phyloP scores from a whole-genome alignment of 2,329 filamentous ascomycete genomes.

The Knufia fluminis region DNA sequence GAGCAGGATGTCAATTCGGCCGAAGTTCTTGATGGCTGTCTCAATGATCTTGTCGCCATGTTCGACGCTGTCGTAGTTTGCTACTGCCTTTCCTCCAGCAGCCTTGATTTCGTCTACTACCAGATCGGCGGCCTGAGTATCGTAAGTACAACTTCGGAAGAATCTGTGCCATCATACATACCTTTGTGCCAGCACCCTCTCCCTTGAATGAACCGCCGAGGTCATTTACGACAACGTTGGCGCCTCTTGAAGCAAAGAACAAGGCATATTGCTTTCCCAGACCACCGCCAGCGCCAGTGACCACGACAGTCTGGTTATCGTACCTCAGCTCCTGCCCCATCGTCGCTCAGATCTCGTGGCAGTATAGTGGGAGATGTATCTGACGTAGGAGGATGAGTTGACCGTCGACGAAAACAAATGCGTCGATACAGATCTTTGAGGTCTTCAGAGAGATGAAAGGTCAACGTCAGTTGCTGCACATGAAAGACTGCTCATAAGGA shows the following conservation, averaged over 20 bases:
- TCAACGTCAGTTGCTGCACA: not conserved
- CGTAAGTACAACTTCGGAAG: conserved; percentile 4
- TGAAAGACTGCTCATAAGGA: conserved; percentile 5
- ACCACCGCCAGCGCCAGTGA: conserved; percentile 77
- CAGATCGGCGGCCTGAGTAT: conserved; percentile 49
- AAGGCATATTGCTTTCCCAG: conserved; percentile 72
- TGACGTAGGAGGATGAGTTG: too few species aligned
- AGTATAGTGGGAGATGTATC: not conserved
- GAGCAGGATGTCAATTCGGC: conserved; percentile 82
- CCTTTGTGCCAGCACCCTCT: conserved; percentile 78
- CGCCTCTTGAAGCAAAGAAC: conserved; percentile 87
- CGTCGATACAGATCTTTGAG: not conserved
- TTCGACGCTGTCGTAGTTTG: conserved; percentile 83
- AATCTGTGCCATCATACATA: conserved; percentile 34
- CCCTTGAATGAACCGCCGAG: conserved; percentile 88
- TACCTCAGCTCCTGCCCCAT: conserved; percentile 66
- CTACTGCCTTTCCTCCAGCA: conserved; percentile 87
- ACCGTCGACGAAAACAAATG: not conserved
- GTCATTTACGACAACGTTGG: conserved; percentile 94
- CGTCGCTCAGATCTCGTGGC: conserved; percentile 9
- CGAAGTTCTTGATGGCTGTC: conserved; percentile 41
- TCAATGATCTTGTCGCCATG: conserved; percentile 89
- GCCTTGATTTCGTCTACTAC: conserved; percentile 51
- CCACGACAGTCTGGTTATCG: conserved; percentile 80
- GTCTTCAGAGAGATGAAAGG: not conserved